phyloP scores from a whole-genome alignment of 176 grass and related monocot genomes.

The Zea mays region DNA sequence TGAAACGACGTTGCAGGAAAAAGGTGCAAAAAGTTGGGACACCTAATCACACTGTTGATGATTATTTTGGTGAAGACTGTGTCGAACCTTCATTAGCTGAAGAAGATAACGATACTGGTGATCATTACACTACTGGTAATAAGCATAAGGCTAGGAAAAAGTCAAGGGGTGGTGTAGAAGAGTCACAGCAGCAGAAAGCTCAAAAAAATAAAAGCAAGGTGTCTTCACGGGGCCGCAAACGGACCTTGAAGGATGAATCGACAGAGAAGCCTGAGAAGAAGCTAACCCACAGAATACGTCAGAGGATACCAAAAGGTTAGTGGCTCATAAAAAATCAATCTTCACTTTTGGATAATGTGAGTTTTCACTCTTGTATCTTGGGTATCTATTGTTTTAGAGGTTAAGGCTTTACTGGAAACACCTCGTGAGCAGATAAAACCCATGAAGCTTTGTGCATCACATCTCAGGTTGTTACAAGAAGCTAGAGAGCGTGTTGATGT shows the following conservation, averaged over 20 bases:
- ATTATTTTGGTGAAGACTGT: constrained; percentile 36
- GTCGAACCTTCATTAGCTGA: constrained; percentile 38
- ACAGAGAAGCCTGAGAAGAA: constrained; percentile 45
- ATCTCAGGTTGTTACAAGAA: constrained; percentile 70
- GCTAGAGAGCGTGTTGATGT: constrained; percentile 46
- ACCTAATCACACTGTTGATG: constrained; percentile 32
- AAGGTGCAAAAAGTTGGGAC: constrained; percentile 24
- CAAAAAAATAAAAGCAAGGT: constrained; percentile 46
- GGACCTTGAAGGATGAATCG: constrained; percentile 33
- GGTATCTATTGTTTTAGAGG: constrained; percentile 43
- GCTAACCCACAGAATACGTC: constrained; percentile 63
- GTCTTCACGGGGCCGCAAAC: constrained; percentile 34
- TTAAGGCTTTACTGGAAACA: constrained; percentile 54
- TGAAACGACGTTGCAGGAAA: constrained; percentile 44
- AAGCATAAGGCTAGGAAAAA: constrained; percentile 44
- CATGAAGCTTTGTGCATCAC: constrained; percentile 55
- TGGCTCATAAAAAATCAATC: constrained; percentile 9
- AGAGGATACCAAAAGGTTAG: constrained; percentile 60
- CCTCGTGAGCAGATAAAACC: constrained; percentile 50
- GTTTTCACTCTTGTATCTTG: constrained; percentile 35
- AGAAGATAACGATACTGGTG: constrained; percentile 41
- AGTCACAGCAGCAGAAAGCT: constrained; percentile 33
- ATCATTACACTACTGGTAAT: constrained; percentile 41
- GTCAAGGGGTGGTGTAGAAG: constrained; percentile 36
- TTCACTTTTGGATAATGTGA: constrained; percentile 16